Percentiles rank a stretch among this genome's conserved stretches.
Conservation (phyloP, 495 filamentous ascomycete genomes). For the Neurospora discreta region DNA sequence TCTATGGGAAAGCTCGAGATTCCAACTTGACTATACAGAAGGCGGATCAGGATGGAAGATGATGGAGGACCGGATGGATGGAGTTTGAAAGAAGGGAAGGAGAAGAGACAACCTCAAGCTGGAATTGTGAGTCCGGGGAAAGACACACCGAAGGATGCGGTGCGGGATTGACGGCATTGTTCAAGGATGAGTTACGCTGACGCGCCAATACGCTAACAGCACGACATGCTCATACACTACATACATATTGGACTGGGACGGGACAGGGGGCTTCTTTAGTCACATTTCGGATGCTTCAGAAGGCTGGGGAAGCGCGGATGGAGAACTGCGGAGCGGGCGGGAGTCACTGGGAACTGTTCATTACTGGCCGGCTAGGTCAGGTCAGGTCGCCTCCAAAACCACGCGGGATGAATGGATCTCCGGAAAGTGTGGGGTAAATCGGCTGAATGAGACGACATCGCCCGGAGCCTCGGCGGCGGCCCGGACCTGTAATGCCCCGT, state of each 20-base stretch:
- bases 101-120: background rate
- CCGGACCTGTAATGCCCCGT: background rate
- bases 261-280: background rate
- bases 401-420: slow-evolving; percentile 1
- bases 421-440: slow-evolving; percentile 5
- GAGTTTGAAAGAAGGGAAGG: background rate
- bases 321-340: background rate
- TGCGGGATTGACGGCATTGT: background rate
- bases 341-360: background rate
- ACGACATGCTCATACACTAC: too few species aligned
- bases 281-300: background rate
- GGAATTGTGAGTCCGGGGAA: background rate
- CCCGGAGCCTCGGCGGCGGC: background rate
- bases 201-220: background rate
- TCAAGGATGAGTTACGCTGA: background rate
- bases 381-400: too few species aligned
- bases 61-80: background rate
- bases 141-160: background rate
- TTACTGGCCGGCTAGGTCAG: background rate
- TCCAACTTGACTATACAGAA: background rate
- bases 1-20: background rate
- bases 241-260: background rate
- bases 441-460: background rate
- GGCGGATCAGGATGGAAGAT: background rate
- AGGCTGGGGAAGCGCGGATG: background rate